phyloP scores from a whole-genome alignment of 805 yeast species.

The Pichia exigua region DNA sequence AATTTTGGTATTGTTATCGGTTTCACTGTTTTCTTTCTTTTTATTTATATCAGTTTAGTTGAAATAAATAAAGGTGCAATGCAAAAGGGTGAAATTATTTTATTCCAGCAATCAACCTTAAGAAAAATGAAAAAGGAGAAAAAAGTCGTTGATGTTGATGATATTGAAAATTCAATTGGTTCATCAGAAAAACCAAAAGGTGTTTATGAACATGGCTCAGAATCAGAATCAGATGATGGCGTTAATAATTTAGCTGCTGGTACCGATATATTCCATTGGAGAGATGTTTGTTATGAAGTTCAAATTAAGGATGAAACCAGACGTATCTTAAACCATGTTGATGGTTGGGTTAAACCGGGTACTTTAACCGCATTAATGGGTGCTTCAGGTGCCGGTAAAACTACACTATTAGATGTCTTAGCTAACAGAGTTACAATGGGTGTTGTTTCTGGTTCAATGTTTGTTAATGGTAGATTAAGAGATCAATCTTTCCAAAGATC shows the following conservation, averaged over 20 bases:
- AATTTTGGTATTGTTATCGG: constrained; percentile 64
- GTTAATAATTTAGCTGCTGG: constrained; percentile 26
- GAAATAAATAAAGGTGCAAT: constrained; percentile 55
- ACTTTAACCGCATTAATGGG: constrained; percentile 70
- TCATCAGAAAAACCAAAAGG: constrained; percentile 21
- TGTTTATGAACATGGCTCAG: constrained; percentile 17
- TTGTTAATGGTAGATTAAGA: constrained; percentile 46
- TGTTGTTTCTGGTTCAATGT: constrained; percentile 49
- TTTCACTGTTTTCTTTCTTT: constrained; percentile 46
- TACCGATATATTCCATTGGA: constrained; percentile 66
- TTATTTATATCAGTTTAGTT: constrained; percentile 43
- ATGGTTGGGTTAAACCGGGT: constrained; percentile 82
- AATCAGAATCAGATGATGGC: constrained; percentile 17
- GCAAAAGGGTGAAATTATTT: constrained; percentile 65
- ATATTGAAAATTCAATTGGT: constrained; percentile 22
- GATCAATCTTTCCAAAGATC: constrained; percentile 44
- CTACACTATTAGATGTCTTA: constrained; percentile 45
- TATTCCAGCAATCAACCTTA: constrained; percentile 47
- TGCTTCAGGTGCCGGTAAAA: constrained; percentile 59
- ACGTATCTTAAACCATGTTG: constrained; percentile 55
- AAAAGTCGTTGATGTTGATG: constrained; percentile 18
- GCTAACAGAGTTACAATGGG: constrained; percentile 50
- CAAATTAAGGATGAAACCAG: constrained; percentile 54
- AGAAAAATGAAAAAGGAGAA: constrained; percentile 37
- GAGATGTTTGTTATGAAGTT: constrained; percentile 63